Percentiles rank a stretch among this genome's conserved stretches.
phyloP scores from a whole-genome alignment of 768 basidiomycete species.

The Hysterangium stoloniferum region DNA sequence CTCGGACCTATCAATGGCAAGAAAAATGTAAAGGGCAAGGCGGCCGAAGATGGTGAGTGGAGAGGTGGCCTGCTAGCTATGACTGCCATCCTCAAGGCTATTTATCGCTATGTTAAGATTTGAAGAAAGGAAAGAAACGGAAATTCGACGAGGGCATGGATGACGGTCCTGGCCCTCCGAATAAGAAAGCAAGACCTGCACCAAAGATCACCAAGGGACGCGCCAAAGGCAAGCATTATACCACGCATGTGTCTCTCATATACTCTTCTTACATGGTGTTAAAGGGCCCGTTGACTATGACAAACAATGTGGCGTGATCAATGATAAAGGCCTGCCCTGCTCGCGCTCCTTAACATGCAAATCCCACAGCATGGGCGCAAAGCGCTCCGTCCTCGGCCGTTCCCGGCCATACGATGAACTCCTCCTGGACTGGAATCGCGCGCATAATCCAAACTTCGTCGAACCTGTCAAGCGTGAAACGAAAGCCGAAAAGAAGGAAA shows the following conservation, averaged over 20 bases:
- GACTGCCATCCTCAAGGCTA: not conserved
- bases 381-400: constrained; percentile 84
- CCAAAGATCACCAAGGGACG: constrained; percentile 74
- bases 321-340: constrained; percentile 88
- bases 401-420: constrained; percentile 80
- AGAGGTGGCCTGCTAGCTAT: not conserved
- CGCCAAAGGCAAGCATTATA: constrained; percentile 39
- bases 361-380: constrained; percentile 95
- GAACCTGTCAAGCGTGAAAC: constrained; percentile 82
- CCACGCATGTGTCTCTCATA: not conserved
- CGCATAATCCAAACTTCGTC: constrained; percentile 80
- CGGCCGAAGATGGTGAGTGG: constrained; percentile 37
- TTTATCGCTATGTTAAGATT: not conserved
- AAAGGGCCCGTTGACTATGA: constrained; percentile 77
- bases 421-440: constrained; percentile 85
- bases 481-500: constrained; percentile 83
- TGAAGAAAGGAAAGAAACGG: constrained; percentile 47
- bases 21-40: constrained; percentile 52
- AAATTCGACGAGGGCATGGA: constrained; percentile 65
- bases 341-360: constrained; percentile 96
- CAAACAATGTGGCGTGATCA: constrained; percentile 94
- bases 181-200: constrained; percentile 67
- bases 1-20: constrained; percentile 32
- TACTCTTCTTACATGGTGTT: not conserved
- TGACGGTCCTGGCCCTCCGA: constrained; percentile 56